phyloP scores from a whole-genome alignment of 1,284 basidiomycete genomes.

The Fomitopsis pinicola region DNA sequence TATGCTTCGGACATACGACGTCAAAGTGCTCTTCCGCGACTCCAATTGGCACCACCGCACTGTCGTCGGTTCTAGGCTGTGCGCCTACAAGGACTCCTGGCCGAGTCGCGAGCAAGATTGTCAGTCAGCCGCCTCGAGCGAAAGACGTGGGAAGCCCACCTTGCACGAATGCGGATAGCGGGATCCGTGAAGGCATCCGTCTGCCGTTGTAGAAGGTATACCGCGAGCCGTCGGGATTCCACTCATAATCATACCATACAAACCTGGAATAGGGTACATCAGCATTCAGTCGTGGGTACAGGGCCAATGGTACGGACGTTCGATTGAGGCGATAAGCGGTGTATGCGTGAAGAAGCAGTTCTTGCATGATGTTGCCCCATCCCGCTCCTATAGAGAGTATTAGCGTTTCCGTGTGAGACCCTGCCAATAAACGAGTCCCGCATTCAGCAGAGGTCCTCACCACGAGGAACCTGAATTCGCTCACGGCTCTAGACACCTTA shows the following conservation, averaged over 20 bases:
- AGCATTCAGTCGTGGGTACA: not conserved
- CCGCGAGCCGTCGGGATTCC: constrained; percentile 26
- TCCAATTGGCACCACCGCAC: not conserved
- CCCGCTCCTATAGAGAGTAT: constrained; percentile 14
- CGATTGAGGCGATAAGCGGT: constrained; percentile 39
- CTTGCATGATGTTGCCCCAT: constrained; percentile 55
- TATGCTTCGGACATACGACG: constrained; percentile 2
- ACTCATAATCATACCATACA: constrained; percentile 62
- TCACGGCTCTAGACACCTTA: no score
- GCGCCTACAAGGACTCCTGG: constrained; percentile 49
- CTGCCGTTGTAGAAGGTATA: constrained; percentile 29
- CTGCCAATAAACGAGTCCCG: no score
- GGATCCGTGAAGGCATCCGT: constrained; percentile 48
- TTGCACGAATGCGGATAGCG: constrained; percentile 52
- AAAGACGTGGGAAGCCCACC: constrained; percentile 20
- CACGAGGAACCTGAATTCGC: no score
- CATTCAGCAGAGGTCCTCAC: no score
- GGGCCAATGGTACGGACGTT: constrained; percentile 29
- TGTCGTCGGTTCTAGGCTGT: constrained; percentile 21
- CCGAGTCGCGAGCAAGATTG: not conserved
- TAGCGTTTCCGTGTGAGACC: no score
- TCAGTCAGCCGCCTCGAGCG: not conserved
- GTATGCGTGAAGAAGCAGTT: constrained; percentile 42
- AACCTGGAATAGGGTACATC: constrained; percentile 23
- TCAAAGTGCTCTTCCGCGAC: constrained; percentile 10